Conservation (phyloP, 352 stramenopile genomes). For the Globisporangium solare region DNA sequence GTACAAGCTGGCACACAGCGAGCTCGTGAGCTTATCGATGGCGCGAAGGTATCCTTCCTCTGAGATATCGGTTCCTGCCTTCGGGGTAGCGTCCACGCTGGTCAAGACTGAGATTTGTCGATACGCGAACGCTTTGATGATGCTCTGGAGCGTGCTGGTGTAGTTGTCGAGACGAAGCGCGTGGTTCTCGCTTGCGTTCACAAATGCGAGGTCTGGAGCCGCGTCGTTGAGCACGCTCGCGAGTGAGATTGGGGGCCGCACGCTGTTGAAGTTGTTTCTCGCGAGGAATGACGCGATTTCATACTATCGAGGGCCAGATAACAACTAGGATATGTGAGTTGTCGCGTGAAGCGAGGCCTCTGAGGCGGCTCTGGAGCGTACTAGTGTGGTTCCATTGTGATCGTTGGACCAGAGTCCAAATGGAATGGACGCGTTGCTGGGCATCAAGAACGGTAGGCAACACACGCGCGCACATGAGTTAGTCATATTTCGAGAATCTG, state of each 20-base stretch:
- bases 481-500: background rate
- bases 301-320: slow-evolving; percentile 20
- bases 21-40: slow-evolving; percentile 36
- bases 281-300: slow-evolving; percentile 38
- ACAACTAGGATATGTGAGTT: background rate
- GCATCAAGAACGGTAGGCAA: background rate
- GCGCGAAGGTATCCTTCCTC: slow-evolving; percentile 35
- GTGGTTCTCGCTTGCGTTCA: slow-evolving; percentile 32
- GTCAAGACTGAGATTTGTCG: slow-evolving; percentile 40
- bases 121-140: slow-evolving; percentile 35
- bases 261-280: slow-evolving; percentile 48
- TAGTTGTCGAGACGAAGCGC: slow-evolving; percentile 33
- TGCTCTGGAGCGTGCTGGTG: slow-evolving; percentile 34
- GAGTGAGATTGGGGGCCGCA: slow-evolving; percentile 34
- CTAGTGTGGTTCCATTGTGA: slow-evolving; percentile 48
- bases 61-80: slow-evolving; percentile 17
- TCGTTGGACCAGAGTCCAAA: slow-evolving; percentile 63
- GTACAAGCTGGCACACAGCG: slow-evolving; percentile 52
- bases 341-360: background rate
- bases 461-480: background rate
- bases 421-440: slow-evolving; percentile 32
- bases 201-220: slow-evolving; percentile 18
- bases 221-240: slow-evolving; percentile 35
- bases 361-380: slow-evolving; percentile 9
- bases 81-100: slow-evolving; percentile 38